Base-by-base conservation (phyloP, 2,329 filamentous ascomycete species). In the Pseudogymnoascus verrucosus region DNA sequence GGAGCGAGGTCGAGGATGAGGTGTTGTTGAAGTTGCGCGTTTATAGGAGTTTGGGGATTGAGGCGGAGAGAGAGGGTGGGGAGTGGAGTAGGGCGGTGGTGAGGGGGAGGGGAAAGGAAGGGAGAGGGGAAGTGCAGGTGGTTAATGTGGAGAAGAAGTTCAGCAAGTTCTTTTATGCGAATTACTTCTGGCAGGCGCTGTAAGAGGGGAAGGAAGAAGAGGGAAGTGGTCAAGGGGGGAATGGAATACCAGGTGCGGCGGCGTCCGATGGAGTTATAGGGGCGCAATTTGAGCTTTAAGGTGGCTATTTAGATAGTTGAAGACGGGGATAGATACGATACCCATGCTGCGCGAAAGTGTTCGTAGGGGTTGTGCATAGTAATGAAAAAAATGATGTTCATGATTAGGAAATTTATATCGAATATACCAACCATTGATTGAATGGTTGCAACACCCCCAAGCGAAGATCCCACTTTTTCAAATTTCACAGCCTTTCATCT, bases 111-210 rank as follows among this genome's bases (percentile, higher is more conserved):
- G 83, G 86, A 68, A 93, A 92, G 78, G 97, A 96, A 74, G 87
- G 88, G 65, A 83, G 86, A 68, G 93, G 92, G 7, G 93, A 98
- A 74, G 91, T 98, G 61, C 91, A 96, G 74, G 90, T 98, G 60
- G 88, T 99, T 65, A 96, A 96, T 72, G 87, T 99, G 74, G 93
- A 98, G 71, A 87, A 89, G 70, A 96, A 95, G 78, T 93, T 96
- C 75, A 93, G 90, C 64, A 84, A 88, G 66, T 93, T 89, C 75
- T 97, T 96, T 73, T 96, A 97, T 72, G 91, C 93, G 21, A 96
- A 96, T 71, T 96, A 96, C 75, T 96, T 98, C 73, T 99, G 95
- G 95, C 84, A 91, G 71, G 93, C 87, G 31, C 80, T 97, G 74
- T 96, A 79, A 75, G 75, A 14, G 51, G 7, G 31, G 28, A 2